Conservation (phyloP, 2,329 filamentous ascomycete genomes). For the Didymella glomerata region DNA sequence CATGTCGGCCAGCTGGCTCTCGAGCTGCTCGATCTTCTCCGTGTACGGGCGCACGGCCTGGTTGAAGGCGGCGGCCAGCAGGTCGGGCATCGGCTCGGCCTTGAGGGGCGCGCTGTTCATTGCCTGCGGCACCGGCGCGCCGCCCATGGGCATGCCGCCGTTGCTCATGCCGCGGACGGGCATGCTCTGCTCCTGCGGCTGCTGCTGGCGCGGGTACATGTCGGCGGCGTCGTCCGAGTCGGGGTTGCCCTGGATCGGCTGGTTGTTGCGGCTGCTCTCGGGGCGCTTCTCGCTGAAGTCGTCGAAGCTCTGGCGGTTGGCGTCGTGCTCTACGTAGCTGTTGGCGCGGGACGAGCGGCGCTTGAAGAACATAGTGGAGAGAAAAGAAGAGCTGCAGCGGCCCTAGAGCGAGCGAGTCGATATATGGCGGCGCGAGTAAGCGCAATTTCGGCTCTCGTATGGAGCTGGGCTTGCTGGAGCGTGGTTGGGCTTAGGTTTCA, state of each 20-base stretch:
- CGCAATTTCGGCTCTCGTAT: constrained; percentile 29
- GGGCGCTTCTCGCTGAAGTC: constrained; percentile 53
- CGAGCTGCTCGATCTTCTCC: constrained; percentile 62
- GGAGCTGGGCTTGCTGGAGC: neutral
- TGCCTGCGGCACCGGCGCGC: constrained; percentile 34
- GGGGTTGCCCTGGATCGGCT: constrained; percentile 8
- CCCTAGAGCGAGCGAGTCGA: constrained; percentile 29
- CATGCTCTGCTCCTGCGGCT: constrained; percentile 49
- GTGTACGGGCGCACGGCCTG: constrained; percentile 61
- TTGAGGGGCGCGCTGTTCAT: constrained; percentile 30
- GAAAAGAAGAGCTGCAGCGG: constrained; percentile 26
- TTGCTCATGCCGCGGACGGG: constrained; percentile 34
- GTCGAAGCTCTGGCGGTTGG: constrained; percentile 51
- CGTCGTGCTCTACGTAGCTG: constrained; percentile 59
- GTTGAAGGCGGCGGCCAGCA: constrained; percentile 62
- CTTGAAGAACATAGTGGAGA: constrained; percentile 59
- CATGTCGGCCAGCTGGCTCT: constrained; percentile 61
- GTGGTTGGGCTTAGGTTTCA: constrained; percentile 22
- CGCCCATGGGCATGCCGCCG: constrained; percentile 33
- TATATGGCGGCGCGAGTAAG: constrained; percentile 34
- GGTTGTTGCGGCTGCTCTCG: constrained; percentile 51
- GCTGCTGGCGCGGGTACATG: constrained; percentile 57
- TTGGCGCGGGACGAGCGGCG: constrained; percentile 57
- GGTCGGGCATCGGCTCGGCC: constrained; percentile 58
- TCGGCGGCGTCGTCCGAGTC: constrained; percentile 35